Base-by-base conservation (phyloP, 2,329 filamentous ascomycete genomes). In the Periconia sp. region DNA sequence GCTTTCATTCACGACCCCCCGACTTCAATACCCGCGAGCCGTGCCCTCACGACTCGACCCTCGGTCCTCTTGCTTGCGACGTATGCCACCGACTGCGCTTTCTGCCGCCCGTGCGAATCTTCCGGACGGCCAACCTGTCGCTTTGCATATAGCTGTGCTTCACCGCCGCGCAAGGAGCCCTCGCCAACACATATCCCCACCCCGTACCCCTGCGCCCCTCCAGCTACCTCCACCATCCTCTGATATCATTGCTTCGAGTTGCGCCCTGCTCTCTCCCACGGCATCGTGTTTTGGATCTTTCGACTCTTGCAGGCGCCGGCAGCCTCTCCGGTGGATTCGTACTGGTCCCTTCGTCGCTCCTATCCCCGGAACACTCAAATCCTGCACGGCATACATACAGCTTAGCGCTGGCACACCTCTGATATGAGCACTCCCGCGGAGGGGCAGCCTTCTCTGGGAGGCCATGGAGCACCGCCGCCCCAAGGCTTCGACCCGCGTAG, bases 351-450 rank as follows among this genome's bases (percentile, higher is more conserved):
- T 23, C 45, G 48, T 37, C 45, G 45, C 48, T 49, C 33, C 48
- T 47, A 31, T 52, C 47, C 54, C 53, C 53, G 52, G 41, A 37
- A 17, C 40, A 10, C 23, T 18, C 45, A 27, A 19, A 14, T 31
- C n/a, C 50, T 48, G 37, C 30, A 49, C 47, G 41, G 44, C 40
- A 41, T 13, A 13, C 33, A 5, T n/a, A 44, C n/a, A 50, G 43
- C 53, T 7, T 56, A 57, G 58, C 57, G 52, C 65, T 69, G 68
- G 65, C 62, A 62, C 60, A 60, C 51, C 41, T 56, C 41, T 49
- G 59, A 55, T 60, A 72, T 72, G 67, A 66, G 62, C 63, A 65
- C 64, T 65, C 69, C 68, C 60, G 64, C 64, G 62, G 67, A 71
- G 61, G 69, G 66, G 53, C 66, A 55, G 63, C 70, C 70, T 60